phyloP scores from a whole-genome alignment of 1,284 basidiomycete genomes.

The Fereydounia khargensis region DNA sequence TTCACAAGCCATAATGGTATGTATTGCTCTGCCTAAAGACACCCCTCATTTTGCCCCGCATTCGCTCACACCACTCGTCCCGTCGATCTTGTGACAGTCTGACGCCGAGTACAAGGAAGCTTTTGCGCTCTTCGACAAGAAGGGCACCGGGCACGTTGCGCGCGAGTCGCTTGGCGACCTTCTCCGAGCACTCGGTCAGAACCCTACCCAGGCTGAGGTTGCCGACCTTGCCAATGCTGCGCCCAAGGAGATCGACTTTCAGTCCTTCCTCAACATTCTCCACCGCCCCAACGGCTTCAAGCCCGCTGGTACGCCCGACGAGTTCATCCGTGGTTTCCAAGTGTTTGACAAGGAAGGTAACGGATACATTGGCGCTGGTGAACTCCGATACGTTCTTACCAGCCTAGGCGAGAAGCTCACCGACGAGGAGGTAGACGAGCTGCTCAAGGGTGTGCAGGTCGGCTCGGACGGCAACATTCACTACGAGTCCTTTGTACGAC shows the following conservation, averaged over 20 bases:
- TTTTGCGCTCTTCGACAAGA: slow-evolving; percentile 96
- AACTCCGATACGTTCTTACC: slow-evolving; percentile 88
- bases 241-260: slow-evolving; percentile 69
- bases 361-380: slow-evolving; percentile 89
- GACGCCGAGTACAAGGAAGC: slow-evolving; percentile 71
- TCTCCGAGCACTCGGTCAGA: slow-evolving; percentile 89
- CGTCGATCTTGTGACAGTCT: too few relatives aligned
- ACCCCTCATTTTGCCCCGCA: too few relatives aligned
- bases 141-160: slow-evolving; percentile 83
- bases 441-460: slow-evolving; percentile 89
- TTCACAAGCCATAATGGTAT: too few relatives aligned
- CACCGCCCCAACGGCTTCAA: slow-evolving; percentile 96
- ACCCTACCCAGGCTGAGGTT: slow-evolving; percentile 96
- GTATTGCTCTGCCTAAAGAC: too few relatives aligned
- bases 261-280: slow-evolving; percentile 77
- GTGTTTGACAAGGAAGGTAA: slow-evolving; percentile 98
- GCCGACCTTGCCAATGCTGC: slow-evolving; percentile 73
- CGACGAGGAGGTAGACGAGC: slow-evolving; percentile 95
- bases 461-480: slow-evolving; percentile 94
- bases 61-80: too few relatives aligned
- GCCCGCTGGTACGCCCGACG: slow-evolving; percentile 70
- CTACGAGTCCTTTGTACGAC: slow-evolving; percentile 92
- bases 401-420: slow-evolving; percentile 96
- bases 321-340: slow-evolving; percentile 98
- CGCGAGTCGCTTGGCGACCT: slow-evolving; percentile 90